Conservation (phyloP, 192 early-diverging fungal genomes). For the Mortierella claussenii region DNA sequence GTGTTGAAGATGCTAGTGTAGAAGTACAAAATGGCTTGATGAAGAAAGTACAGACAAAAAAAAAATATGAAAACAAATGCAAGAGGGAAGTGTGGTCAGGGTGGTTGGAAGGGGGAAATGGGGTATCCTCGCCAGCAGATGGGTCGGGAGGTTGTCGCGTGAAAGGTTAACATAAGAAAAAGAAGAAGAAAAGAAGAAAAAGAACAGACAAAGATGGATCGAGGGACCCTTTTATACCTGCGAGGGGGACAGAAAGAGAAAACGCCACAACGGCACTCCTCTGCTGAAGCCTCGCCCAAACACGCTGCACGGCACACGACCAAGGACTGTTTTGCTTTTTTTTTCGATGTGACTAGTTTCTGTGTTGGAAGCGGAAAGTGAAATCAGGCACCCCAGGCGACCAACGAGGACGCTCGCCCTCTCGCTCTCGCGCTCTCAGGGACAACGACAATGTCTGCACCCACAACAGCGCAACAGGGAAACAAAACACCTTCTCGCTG, state of each 20-base stretch:
- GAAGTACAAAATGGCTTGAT: slow-evolving; percentile 24
- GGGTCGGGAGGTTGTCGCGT: slow-evolving; percentile 30
- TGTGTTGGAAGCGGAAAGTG: too few species aligned
- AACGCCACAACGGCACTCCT: too few species aligned
- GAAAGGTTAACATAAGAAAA: slow-evolving; percentile 43
- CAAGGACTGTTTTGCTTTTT: slow-evolving; percentile 14
- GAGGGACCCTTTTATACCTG: slow-evolving; percentile 13
- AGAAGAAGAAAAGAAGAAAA: slow-evolving; percentile 30
- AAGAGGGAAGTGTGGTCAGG: not conserved
- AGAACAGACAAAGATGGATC: slow-evolving; percentile 12
- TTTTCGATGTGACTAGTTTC: not conserved
- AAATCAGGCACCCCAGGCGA: too few species aligned
- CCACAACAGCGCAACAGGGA: too few species aligned
- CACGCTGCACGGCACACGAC: slow-evolving; percentile 5
- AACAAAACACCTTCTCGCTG: too few species aligned
- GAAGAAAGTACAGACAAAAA: not conserved
- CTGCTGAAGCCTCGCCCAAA: not conserved
- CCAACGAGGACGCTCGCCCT: too few species aligned
- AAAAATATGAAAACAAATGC: slow-evolving; percentile 2
- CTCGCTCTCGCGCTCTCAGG: too few species aligned
- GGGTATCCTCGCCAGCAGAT: slow-evolving; percentile 8
- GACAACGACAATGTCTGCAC: too few species aligned
- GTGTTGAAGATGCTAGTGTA: slow-evolving; percentile 3
- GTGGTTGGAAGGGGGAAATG: not conserved
- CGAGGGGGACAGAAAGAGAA: not conserved